Evolutionary conservation across 1,139 yeast genomes (phyloP).

Genomic region (Geotrichum restrictum): DNA sequence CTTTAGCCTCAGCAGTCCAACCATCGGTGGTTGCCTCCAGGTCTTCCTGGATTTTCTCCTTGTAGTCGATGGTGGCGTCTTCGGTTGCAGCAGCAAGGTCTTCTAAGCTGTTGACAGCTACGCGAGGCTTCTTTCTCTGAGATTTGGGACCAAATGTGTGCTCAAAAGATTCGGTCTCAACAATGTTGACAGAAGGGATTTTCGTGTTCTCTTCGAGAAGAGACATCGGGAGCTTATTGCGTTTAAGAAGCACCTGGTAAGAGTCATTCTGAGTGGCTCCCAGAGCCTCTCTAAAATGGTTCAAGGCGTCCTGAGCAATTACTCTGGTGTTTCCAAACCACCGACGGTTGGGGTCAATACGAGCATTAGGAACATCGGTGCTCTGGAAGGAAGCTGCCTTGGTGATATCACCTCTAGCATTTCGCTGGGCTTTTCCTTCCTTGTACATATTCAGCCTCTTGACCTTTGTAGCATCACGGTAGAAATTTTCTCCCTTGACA

Average conservation of each 20-base stretch:
- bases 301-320: conserved; percentile 91
- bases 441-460: conserved; percentile 89
- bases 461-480: conserved; percentile 86
- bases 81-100: conserved; percentile 68
- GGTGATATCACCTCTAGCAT: conserved; percentile 81
- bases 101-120: conserved; percentile 71
- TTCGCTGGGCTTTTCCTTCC: conserved; percentile 80
- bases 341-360: conserved; percentile 92
- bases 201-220: conserved; percentile 72
- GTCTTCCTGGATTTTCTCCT: conserved; percentile 70
- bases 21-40: conserved; percentile 53
- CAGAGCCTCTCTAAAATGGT: conserved; percentile 91
- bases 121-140: conserved; percentile 86
- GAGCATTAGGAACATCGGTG: conserved; percentile 81
- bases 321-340: conserved; percentile 99
- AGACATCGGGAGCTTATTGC: conserved; percentile 95
- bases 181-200: conserved; percentile 71
- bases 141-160: conserved; percentile 91
- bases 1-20: conserved; percentile 85
- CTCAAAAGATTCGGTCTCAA: conserved; percentile 82
- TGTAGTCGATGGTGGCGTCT: conserved; percentile 55
- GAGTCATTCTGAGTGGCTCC: conserved; percentile 83
- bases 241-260: conserved; percentile 78
- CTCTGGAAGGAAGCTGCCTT: conserved; percentile 87
- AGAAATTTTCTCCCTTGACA: conserved; percentile 95